These are phyloP conservation scores for Alternaria brassicae DNA, from an alignment of 2,329 filamentous ascomycete species.

Conservation along the genomic window DNA sequence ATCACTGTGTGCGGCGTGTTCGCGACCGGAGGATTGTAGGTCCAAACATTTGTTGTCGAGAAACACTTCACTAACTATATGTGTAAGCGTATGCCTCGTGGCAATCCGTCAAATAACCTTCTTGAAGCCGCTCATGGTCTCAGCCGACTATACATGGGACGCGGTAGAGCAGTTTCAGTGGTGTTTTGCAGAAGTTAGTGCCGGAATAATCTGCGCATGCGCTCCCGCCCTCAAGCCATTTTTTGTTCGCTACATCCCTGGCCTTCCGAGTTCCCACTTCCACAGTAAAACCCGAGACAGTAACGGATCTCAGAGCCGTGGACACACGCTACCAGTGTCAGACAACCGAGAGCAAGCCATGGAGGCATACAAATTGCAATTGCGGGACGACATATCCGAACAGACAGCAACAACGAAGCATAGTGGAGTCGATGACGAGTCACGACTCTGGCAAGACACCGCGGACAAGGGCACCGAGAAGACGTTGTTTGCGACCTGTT, in stretches of 20 bases:
- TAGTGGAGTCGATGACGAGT: neutral
- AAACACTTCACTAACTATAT: neutral
- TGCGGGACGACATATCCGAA: neutral
- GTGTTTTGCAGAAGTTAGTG: slow-evolving; percentile 2
- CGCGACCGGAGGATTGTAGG: slow-evolving; percentile 2
- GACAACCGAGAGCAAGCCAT: neutral
- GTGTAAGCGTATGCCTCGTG: neutral
- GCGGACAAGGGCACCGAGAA: neutral
- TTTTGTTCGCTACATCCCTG: neutral
- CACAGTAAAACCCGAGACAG: neutral
- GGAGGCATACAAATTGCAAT: neutral
- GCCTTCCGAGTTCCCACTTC: neutral
- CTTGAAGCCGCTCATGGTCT: neutral
- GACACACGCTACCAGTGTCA: neutral
- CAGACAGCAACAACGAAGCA: neutral
- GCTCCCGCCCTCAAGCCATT: slow-evolving; percentile 3
- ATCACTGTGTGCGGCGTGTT: neutral
- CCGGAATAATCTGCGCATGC: neutral
- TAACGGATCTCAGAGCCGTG: neutral
- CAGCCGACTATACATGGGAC: neutral
- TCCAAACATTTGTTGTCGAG: neutral
- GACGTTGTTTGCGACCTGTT: neutral
- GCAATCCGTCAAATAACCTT: neutral
- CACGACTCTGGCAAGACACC: neutral
- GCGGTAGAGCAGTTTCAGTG: neutral